Evolutionary conservation across 305 asterid genomes (phyloP), one percentile per base, ranked within the genome.

Genomic region (Solanum chacoense): DNA sequence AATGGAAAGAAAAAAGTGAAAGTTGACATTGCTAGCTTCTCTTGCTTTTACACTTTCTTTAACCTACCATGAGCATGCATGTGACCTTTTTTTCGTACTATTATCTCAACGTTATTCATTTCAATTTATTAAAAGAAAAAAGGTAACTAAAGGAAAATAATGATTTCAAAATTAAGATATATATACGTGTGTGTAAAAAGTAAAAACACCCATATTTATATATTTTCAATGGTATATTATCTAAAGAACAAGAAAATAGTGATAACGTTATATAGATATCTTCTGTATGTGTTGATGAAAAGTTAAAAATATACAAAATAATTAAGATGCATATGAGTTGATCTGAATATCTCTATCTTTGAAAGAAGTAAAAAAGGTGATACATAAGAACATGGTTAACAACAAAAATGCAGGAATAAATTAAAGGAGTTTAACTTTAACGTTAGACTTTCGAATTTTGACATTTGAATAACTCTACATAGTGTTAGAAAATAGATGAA

Each of bases 331-430:
- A 42, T 42, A 4, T 42, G 3, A 42, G 0, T 42, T 42, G 59
- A 42, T 13, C 3, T 0, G 59, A 42, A 13, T 42, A 13, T 0
- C 18, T 42, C 3, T 13, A 42, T 0, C 55, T 42, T 42, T 42
- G 59, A 42, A 42, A 42, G 59, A 42, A 42, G 59, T 42, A 42
- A 5, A 42, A 42, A 13, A 11, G 50, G 16, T 40, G 16, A 16
- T 2, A 50, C 0, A 18, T 16, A 2, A 0, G n/a, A 12, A 6
- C 24, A 18, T 18, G 10, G 0, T 67, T 24, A 24, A 67, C 32
- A 67, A 67, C 4, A 0, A 67, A 67, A 67, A 24, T 24, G 74
- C 13, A 67, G 24, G 74, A 67, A 67, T 24, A 24, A 31, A 73
- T 14, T 0, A 67, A 67, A 50, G 8, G n/a, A 50, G 8, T 2